Percentiles rank a stretch among this genome's conserved stretches.
Evolutionary conservation across 2,329 filamentous ascomycete species (phyloP).

Genomic region (Setomelanomma holmii): DNA sequence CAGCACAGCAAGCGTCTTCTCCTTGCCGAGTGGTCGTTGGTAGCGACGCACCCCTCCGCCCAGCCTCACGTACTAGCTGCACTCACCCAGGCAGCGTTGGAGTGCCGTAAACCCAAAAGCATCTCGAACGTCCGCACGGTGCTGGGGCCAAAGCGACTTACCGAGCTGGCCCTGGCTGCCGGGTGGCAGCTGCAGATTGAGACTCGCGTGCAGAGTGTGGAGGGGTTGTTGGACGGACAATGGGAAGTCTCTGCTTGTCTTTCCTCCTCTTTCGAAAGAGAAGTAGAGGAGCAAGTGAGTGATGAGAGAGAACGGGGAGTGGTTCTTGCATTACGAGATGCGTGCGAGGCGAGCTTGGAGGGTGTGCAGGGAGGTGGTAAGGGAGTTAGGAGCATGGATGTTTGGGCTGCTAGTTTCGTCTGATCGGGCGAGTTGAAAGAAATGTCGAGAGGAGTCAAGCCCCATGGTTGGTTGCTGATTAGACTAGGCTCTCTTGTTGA

Average conservation of each 20-base stretch:
- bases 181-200: slow-evolving; percentile 52
- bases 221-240: slow-evolving; percentile 57
- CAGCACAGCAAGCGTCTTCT: slow-evolving; percentile 47
- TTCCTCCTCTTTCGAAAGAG: slow-evolving; percentile 15
- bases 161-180: slow-evolving; percentile 39
- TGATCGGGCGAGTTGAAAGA: background rate
- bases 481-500: too few relatives aligned
- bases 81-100: slow-evolving; percentile 54
- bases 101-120: slow-evolving; percentile 51
- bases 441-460: too few relatives aligned
- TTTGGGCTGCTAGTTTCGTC: slow-evolving; percentile 28
- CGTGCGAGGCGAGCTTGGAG: slow-evolving; percentile 28
- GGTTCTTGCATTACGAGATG: slow-evolving; percentile 21
- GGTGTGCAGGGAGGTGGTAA: slow-evolving; percentile 15
- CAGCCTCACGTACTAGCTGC: slow-evolving; percentile 62
- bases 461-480: too few relatives aligned
- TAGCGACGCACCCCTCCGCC: slow-evolving; percentile 48
- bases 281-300: slow-evolving; percentile 18
- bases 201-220: slow-evolving; percentile 43
- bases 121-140: slow-evolving; percentile 58
- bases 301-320: slow-evolving; percentile 22
- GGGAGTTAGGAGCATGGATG: slow-evolving; percentile 26
- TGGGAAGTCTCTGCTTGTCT: slow-evolving; percentile 31
- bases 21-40: slow-evolving; percentile 58
- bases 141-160: slow-evolving; percentile 53